phyloP scores from a whole-genome alignment of 495 filamentous ascomycete genomes.

The Xylona heveae region DNA sequence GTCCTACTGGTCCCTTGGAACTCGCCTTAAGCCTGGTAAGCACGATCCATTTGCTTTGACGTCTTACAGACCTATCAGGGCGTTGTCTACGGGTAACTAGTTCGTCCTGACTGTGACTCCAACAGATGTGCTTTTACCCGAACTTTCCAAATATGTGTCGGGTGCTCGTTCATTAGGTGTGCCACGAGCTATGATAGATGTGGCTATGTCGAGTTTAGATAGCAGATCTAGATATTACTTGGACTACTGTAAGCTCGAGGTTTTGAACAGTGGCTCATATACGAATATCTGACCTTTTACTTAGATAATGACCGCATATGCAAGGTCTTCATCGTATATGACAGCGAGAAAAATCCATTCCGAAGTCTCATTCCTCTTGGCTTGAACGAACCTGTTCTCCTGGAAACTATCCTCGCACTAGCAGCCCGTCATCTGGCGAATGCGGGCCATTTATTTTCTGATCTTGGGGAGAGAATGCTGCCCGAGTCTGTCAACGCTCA shows the following conservation, averaged over 20 bases:
- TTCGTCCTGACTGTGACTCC: no score
- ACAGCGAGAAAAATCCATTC: conserved; percentile 29
- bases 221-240: conserved; percentile 21
- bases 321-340: conserved; percentile 28
- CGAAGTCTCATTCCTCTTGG: conserved; percentile 26
- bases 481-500: conserved; percentile 6
- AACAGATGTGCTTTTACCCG: no score
- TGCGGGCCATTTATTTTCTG: conserved; percentile 12
- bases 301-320: conserved; percentile 31
- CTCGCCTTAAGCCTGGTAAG: no score
- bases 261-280: no score
- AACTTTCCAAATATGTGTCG: no score
- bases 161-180: no score
- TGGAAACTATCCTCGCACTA: conserved; percentile 28
- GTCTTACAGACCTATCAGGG: no score
- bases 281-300: no score
- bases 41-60: no score
- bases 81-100: no score
- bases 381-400: conserved; percentile 20
- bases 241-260: conserved; percentile 29
- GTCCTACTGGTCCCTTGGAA: no score
- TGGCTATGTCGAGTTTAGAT: conserved; percentile 16
- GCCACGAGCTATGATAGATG: no score
- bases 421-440: conserved; percentile 32
- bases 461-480: conserved; percentile 5